Evolutionary conservation across 345 rosid genomes (phyloP), one percentile per base, ranked within the genome.

Genomic region (Geranium brycei): DNA sequence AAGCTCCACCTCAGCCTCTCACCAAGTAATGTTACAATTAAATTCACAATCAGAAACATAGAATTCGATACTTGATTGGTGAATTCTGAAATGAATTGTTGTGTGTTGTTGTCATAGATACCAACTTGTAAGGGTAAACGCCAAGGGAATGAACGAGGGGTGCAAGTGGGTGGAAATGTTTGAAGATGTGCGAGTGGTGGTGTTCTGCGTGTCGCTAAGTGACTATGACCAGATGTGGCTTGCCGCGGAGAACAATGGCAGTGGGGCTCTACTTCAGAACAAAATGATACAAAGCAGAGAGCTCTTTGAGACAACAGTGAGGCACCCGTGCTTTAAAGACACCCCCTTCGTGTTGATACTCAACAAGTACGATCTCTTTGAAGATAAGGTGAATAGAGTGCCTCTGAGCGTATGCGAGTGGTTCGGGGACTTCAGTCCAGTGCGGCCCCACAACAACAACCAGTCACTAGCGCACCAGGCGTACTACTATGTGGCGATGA

Each of bases 81-180:
- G n/a, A 31, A 19, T 47, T 47, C 7, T 47, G 15, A 47, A 35
- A 4, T 35, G 5, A 35, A 35, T 40, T 59, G 30, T 14, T 61
- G 14, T 23, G 19, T 13, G 7, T 38, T 62, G 19, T 60, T 60
- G 60, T 66, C 64, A 19, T 81, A 92, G 99, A 74, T 95, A 91
- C 69, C 96, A 95, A 68, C 86, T 95, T 17, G 91, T 95, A 55
- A 76, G 97, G n/a, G 86, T 95, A 53, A 91, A 87, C 51, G 96
- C 97, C 0, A 91, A 83, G 68, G 95, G 96, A 53, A 84, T 91
- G 95, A 88, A 83, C 31, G 96, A 91, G 65, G 96, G 97, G 28
- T 95, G 97, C 82, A 95, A 95, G 74, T 95, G 99, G 99, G 91
- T 95, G 0, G 97, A 91, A 67, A 95, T 95, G 97, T 91, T 95